Conservation (phyloP, 257 asterid genomes). For the Haberlea rhodopensis region DNA sequence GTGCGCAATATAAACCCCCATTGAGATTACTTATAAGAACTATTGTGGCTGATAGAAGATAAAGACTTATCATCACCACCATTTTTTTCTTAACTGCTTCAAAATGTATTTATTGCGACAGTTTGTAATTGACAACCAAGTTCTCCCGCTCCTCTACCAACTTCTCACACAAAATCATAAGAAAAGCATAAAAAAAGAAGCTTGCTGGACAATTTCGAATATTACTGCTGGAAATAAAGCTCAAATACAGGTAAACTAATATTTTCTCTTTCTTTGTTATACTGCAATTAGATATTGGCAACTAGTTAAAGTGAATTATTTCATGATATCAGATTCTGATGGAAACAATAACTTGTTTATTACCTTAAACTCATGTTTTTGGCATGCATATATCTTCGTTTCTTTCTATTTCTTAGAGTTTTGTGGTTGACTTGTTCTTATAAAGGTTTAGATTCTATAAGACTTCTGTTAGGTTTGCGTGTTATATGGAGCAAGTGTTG, state of each 20-base stretch:
- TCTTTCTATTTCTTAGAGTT: not conserved
- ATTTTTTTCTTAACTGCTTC: not conserved
- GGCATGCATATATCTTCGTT: not conserved
- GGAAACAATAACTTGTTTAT: not conserved
- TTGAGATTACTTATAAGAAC: not conserved
- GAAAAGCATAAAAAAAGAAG: constrained; percentile 52
- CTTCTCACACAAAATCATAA: constrained; percentile 49
- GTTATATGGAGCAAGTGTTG: not conserved
- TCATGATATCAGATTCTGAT: not conserved
- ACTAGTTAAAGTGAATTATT: not conserved
- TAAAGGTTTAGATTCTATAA: not conserved
- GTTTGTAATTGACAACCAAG: constrained; percentile 65
- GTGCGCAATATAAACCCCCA: not conserved
- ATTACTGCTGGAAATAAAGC: constrained; percentile 53
- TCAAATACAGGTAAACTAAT: constrained; percentile 47
- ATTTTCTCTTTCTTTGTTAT: constrained; percentile 16
- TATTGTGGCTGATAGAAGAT: not conserved
- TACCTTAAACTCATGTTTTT: not conserved
- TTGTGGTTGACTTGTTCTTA: not conserved
- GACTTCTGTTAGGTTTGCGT: not conserved
- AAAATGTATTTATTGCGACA: constrained; percentile 30
- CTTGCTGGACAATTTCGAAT: constrained; percentile 58
- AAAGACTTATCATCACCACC: not conserved
- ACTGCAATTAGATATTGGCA: constrained; percentile 1
- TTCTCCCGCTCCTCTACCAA: constrained; percentile 52